These are phyloP conservation scores for Termitomyces titanicus DNA, from an alignment of 768 basidiomycete species.

Conservation along the genomic window DNA sequence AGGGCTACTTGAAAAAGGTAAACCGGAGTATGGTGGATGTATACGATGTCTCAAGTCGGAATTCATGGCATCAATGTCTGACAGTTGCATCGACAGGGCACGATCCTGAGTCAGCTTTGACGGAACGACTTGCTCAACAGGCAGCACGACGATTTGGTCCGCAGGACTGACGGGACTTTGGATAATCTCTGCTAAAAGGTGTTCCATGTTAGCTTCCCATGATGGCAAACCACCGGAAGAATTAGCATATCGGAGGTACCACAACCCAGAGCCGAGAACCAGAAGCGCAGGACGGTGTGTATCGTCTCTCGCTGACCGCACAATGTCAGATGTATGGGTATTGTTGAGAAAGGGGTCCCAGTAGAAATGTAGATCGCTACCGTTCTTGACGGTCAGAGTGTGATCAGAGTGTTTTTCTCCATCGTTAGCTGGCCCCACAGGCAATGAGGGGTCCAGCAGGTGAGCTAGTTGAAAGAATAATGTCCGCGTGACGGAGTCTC, in stretches of 20 bases:
- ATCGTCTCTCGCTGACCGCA: constrained; percentile 21
- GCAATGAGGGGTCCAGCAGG: constrained; percentile 53
- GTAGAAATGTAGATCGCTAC: constrained; percentile 52
- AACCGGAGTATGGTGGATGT: constrained; percentile 24
- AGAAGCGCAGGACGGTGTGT: constrained; percentile 52
- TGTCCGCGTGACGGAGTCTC: constrained; percentile 79
- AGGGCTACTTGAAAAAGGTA: constrained; percentile 19
- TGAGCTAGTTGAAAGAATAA: constrained; percentile 76
- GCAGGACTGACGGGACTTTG: constrained; percentile 41
- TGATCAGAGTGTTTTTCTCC: constrained; percentile 71
- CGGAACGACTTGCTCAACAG: constrained; percentile 68
- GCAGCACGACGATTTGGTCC: constrained; percentile 74
- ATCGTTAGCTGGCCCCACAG: constrained; percentile 47
- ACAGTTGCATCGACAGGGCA: constrained; percentile 62
- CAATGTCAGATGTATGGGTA: constrained; percentile 45
- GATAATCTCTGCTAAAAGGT: constrained; percentile 49
- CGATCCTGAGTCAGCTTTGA: constrained; percentile 64
- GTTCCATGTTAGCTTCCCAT: constrained; percentile 76
- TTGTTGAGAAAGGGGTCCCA: constrained; percentile 92
- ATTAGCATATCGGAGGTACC: constrained; percentile 80
- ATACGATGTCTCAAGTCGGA: constrained; percentile 75
- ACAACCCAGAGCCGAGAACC: constrained; percentile 82
- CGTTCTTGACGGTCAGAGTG: constrained; percentile 39
- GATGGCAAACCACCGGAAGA: constrained; percentile 69
- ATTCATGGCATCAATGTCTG: constrained; percentile 91